Evolutionary conservation across 441 rosid genomes (phyloP).

Genomic region (Kokia cookei): DNA sequence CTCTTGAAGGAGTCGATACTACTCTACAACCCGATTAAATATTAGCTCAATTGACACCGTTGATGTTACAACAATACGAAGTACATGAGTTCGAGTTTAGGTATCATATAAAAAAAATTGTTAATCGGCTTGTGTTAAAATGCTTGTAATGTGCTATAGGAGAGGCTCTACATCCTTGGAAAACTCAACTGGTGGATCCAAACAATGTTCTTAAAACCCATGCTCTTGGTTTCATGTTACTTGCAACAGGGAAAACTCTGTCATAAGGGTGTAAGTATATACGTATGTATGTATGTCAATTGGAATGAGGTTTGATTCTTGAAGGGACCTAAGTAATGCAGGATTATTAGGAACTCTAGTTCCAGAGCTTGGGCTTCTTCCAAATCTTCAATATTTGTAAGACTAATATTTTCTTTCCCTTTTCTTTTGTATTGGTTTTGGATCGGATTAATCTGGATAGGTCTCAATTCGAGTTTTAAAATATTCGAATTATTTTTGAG

Average conservation of each 20-base stretch:
- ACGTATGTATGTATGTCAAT: not conserved
- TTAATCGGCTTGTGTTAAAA: not conserved
- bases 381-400: slow-evolving; percentile 77
- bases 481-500: too few relatives aligned
- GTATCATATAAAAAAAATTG: not conserved
- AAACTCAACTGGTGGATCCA: slow-evolving; percentile 50
- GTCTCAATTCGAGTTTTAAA: too few relatives aligned
- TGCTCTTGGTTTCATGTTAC: slow-evolving; percentile 70
- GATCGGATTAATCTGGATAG: too few relatives aligned
- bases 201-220: slow-evolving; percentile 58
- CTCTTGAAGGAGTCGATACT: too few relatives aligned
- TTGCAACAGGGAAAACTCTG: slow-evolving; percentile 57
- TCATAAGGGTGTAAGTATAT: slow-evolving; percentile 52
- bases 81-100: too few relatives aligned
- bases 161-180: slow-evolving; percentile 53
- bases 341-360: slow-evolving; percentile 73
- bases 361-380: slow-evolving; percentile 66
- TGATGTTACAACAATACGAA: too few relatives aligned
- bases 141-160: slow-evolving; percentile 17
- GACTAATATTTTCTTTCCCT: slow-evolving; percentile 13
- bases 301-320: slow-evolving; percentile 4
- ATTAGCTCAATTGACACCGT: too few relatives aligned
- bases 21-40: too few relatives aligned
- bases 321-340: slow-evolving; percentile 85
- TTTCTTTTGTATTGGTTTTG: not conserved